These are phyloP conservation scores for Chlorophyllum brunneum DNA, from an alignment of 768 basidiomycete genomes.

Conservation along the genomic window DNA sequence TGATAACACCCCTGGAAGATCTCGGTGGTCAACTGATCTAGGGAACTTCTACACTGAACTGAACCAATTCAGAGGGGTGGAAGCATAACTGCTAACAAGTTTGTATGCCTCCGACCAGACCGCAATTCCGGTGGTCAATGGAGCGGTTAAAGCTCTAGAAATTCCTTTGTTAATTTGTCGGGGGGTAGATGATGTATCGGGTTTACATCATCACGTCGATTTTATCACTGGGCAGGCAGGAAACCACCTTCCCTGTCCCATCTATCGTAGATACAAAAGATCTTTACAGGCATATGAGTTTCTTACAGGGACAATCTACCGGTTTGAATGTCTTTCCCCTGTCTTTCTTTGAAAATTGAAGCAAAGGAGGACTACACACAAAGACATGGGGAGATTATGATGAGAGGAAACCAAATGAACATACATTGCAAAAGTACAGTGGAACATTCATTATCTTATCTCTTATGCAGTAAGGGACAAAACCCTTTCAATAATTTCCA, in stretches of 20 bases:
- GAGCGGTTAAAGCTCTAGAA: slow-evolving; percentile 76
- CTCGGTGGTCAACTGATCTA: too few species aligned
- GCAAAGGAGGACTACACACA: slow-evolving; percentile 67
- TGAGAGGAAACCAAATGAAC: too few species aligned
- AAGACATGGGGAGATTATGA: too few species aligned
- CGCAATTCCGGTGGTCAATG: slow-evolving; percentile 88
- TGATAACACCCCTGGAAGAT: slow-evolving; percentile 93
- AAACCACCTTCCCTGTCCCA: slow-evolving; percentile 83
- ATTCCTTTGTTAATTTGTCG: not conserved
- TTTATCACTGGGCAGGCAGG: slow-evolving; percentile 66
- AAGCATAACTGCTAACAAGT: slow-evolving; percentile 89
- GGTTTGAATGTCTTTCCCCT: slow-evolving; percentile 71
- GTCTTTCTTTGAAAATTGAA: slow-evolving; percentile 77
- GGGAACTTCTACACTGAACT: too few species aligned
- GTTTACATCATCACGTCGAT: slow-evolving; percentile 79
- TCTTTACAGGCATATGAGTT: slow-evolving; percentile 10
- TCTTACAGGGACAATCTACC: slow-evolving; percentile 83
- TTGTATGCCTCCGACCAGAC: slow-evolving; percentile 87
- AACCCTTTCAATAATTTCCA: too few species aligned
- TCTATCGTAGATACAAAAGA: slow-evolving; percentile 37
- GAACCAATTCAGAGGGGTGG: slow-evolving; percentile 89
- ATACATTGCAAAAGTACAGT: too few species aligned
- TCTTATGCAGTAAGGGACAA: too few species aligned
- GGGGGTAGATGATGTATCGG: not conserved
- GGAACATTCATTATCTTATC: too few species aligned